These are phyloP conservation scores for Scytalidium lignicola DNA, from an alignment of 2,329 filamentous ascomycete species.

Conservation along the genomic window DNA sequence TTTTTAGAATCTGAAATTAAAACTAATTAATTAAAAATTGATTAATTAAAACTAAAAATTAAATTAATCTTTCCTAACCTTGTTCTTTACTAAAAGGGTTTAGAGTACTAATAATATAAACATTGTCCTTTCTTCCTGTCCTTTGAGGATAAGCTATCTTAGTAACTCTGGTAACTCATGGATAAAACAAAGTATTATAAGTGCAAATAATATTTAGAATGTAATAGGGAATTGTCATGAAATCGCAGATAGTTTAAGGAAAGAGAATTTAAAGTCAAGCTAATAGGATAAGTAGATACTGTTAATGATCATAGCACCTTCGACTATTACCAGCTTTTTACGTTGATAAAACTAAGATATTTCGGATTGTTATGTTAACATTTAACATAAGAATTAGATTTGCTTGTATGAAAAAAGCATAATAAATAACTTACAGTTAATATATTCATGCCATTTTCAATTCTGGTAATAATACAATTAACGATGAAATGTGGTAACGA, in stretches of 20 bases:
- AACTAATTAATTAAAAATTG: no score
- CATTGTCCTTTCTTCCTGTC: constrained; percentile 37
- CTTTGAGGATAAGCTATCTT: constrained; percentile 40
- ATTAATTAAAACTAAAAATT: no score
- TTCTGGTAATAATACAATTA: constrained; percentile 43
- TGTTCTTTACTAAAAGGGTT: no score
- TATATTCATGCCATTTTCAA: constrained; percentile 47
- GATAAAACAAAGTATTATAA: constrained; percentile 51
- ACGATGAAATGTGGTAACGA: constrained; percentile 49
- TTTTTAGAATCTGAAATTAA: no score
- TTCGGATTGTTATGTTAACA: constrained; percentile 59
- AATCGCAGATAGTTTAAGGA: constrained; percentile 40
- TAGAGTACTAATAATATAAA: constrained; percentile 39
- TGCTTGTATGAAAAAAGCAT: no score
- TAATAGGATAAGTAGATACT: constrained; percentile 56
- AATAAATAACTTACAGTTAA: no score
- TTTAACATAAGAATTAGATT: no score
- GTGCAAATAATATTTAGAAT: constrained; percentile 52
- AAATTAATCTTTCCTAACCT: no score
- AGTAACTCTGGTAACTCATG: constrained; percentile 48
- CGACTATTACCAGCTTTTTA: constrained; percentile 57
- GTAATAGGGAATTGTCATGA: constrained; percentile 58
- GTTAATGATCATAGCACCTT: constrained; percentile 49
- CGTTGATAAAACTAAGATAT: constrained; percentile 52
- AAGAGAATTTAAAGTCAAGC: constrained; percentile 55